Evolutionary conservation across 495 filamentous ascomycete species (phyloP), one percentile per base, ranked within the genome.

Genomic region (Xylaria longipes): DNA sequence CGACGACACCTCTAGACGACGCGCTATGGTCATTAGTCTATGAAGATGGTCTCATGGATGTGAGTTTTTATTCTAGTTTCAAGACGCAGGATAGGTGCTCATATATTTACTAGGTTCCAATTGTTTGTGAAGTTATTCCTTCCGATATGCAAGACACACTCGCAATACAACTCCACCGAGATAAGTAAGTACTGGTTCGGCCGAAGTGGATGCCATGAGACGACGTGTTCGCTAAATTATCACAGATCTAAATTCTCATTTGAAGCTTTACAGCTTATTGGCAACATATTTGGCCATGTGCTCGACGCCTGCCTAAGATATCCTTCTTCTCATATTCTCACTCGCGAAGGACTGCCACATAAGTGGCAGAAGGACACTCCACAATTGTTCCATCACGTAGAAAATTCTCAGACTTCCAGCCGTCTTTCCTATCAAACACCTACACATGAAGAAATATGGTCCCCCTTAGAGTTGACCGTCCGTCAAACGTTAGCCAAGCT

Each of bases 21-120:
- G 71, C 75, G 0, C 78, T 95, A 29, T 97, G 93, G 93, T 83
- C 82, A 6, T 72, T 94, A 33, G 81, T 88, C 66, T 79, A 86
- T 31, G 93, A 97, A 74, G 79, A 86, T 64, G 92, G 93, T 1
- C 82, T 86, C 56, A 96, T 96, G 92, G 92, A 94, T 81, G 84
- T 88, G 71, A 84, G 87, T 82, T 73, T 29, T 14, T 6, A 20
- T 12, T 22, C 31, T 37, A 1, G 33, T 37, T 7, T 66, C 3
- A 15, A 46, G n/a, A 41, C 2, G 5, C 3, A n/a, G 29, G 39
- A 14, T 22, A 31, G 0, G 41, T 17, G 9, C 69, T 71, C 46
- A 72, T 79, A 71, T 64, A 76, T 56, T 48, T 61, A 50, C 54
- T 41, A 82, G 85, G 78, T 93, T 82, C 80, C 92, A 12, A 73